Evolutionary conservation across 768 basidiomycete species (phyloP).

Genomic region (Amanita rubescens): DNA sequence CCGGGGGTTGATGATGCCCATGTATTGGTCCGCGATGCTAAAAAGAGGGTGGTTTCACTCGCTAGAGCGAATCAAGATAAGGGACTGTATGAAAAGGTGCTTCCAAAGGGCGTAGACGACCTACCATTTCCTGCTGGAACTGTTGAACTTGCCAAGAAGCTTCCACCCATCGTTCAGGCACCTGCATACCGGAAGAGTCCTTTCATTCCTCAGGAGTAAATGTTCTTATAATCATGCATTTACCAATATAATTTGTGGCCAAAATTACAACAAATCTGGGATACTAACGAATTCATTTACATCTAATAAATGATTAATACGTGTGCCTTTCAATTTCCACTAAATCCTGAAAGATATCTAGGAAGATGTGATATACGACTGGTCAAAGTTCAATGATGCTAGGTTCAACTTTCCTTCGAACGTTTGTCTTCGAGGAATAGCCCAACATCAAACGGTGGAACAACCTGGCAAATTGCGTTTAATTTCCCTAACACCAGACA

Average conservation of each 20-base stretch:
- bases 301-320: not conserved
- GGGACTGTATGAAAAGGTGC: constrained; percentile 66
- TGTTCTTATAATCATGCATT: not conserved
- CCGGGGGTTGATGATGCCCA: constrained; percentile 88
- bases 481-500: not conserved
- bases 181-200: constrained; percentile 70
- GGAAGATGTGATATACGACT: not conserved
- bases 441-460: constrained; percentile 49
- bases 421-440: constrained; percentile 43
- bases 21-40: constrained; percentile 80
- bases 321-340: not conserved
- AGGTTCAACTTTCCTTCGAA: not conserved
- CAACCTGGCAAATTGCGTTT: constrained; percentile 22
- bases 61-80: constrained; percentile 60
- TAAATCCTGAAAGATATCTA: no score
- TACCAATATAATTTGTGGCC: not conserved
- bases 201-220: constrained; percentile 62
- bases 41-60: constrained; percentile 70
- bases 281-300: not conserved
- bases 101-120: constrained; percentile 76
- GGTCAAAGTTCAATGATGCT: not conserved
- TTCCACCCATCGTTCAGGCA: constrained; percentile 62
- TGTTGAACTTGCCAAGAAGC: constrained; percentile 55
- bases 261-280: not conserved
- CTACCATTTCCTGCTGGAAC: constrained; percentile 94